Evolutionary conservation across 2,329 filamentous ascomycete genomes (phyloP), one percentile per base, ranked within the genome.

Genomic region (Botrytis cinerea): DNA sequence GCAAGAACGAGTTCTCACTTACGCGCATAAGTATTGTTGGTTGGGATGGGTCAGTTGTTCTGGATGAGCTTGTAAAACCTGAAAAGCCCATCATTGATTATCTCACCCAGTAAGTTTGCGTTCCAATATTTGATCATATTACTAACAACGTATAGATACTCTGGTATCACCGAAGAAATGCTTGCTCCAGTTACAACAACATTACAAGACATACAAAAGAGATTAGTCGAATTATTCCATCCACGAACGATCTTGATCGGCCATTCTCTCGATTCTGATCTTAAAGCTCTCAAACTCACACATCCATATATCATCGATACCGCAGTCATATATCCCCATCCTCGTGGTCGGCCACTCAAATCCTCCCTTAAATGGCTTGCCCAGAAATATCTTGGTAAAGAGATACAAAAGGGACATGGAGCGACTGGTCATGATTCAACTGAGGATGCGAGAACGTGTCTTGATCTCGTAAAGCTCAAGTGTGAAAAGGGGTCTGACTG

Each of bases 221-320:
- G 90, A 75, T 87, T 99, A 25, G 84, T 96, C 28, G 83, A 89
- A 7, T 85, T 98, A 20, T 83, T 99, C 46, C 89, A 90, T 57
- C 90, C 92, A 0, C 89, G 87, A 59, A 90, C 92, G 18, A 92
- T 96, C 71, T 87, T 97, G 25, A 83, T 96, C 62, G 93, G 93
- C 57, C 93, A 97, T 83, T 95, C 92, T 6, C 86, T 97, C 62
- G 92, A 95, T 78, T 93, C 92, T 2, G 93, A 97, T 80, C 87
- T 98, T 46, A 93, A 90, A 75, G 95, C 95, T 2, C 85, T 99
- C 43, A 92, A 91, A 80, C 86, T 98, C 74, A 92, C 93, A 0
- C 96, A 98, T 81, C 96, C 96, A 0, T 97, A 95, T 83, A 91
- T 99, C 78, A 89, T 98, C 80, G 96, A 99, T 82, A 98, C 96